Percentiles rank a stretch among this genome's conserved stretches.
These are phyloP conservation scores for Candida orba DNA, from an alignment of 805 yeast genomes.

Conservation along the genomic window DNA sequence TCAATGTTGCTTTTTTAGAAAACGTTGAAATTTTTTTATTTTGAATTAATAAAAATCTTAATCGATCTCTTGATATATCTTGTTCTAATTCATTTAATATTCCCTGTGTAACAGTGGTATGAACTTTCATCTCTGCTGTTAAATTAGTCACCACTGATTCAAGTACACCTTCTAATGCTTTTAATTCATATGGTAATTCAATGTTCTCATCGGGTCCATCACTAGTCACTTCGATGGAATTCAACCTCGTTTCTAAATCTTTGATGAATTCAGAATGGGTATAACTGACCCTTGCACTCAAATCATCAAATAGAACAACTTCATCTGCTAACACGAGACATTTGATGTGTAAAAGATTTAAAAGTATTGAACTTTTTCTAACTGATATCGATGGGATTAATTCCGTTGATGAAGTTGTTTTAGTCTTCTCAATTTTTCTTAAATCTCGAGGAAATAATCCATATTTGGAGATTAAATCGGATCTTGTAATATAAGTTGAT, in stretches of 20 bases:
- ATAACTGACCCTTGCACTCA: conserved; percentile 50
- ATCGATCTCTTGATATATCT: conserved; percentile 70
- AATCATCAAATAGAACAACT: conserved; percentile 72
- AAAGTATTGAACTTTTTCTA: conserved; percentile 59
- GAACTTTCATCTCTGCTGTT: conserved; percentile 82
- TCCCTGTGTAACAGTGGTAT: conserved; percentile 65
- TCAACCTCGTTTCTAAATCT: conserved; percentile 67
- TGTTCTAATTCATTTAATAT: conserved; percentile 73
- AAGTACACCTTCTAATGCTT: conserved; percentile 84
- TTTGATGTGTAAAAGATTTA: conserved; percentile 70
- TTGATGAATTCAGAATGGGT: conserved; percentile 72
- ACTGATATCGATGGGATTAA: conserved; percentile 81
- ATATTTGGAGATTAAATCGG: conserved; percentile 64
- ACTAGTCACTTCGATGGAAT: background rate
- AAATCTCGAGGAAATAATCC: conserved; percentile 84
- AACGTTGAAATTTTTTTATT: conserved; percentile 81
- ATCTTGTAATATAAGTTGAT: conserved; percentile 66
- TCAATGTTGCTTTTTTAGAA: conserved; percentile 73
- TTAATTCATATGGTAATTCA: conserved; percentile 75
- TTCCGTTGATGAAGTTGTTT: conserved; percentile 38
- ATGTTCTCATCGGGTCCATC: background rate
- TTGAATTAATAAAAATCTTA: conserved; percentile 73
- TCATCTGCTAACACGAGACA: conserved; percentile 67
- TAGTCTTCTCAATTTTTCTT: conserved; percentile 72
- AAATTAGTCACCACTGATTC: conserved; percentile 73